Evolutionary conservation across 192 early-diverging fungal species (phyloP).

Genomic region (Geranomyces variabilis): DNA sequence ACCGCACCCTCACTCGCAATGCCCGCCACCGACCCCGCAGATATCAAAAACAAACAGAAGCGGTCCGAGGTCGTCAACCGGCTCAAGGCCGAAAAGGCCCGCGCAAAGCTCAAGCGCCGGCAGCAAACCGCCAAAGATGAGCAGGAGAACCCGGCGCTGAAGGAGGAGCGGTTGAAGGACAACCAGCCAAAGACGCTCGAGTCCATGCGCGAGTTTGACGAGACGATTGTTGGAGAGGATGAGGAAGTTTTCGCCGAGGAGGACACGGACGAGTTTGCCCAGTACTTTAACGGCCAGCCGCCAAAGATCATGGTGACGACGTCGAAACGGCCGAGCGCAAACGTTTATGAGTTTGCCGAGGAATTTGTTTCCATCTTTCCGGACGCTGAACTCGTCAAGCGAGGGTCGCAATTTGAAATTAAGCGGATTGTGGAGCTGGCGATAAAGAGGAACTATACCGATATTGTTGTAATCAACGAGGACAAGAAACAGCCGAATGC

Average conservation of each 20-base stretch:
- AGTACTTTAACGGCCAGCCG: conserved; percentile 83
- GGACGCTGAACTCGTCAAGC: conserved; percentile 83
- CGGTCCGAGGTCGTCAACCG: conserved; percentile 79
- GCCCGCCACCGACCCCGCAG: conserved; percentile 25
- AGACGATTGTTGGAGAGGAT: conserved; percentile 74
- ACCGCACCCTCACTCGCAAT: conserved; percentile 2
- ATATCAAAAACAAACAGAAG: conserved; percentile 55
- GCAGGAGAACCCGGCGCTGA: conserved; percentile 78
- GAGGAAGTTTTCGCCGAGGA: conserved; percentile 55
- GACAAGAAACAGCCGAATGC: conserved; percentile 89
- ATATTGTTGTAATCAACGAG: conserved; percentile 92
- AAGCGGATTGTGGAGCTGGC: conserved; percentile 91
- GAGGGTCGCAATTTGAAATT: conserved; percentile 84
- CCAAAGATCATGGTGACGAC: conserved; percentile 97
- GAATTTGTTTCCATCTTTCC: conserved; percentile 92
- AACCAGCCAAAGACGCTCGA: conserved; percentile 95
- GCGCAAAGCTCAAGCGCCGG: conserved; percentile 74
- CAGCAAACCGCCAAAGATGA: conserved; percentile 78
- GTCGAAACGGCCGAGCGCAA: conserved; percentile 54
- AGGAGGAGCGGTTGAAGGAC: conserved; percentile 81
- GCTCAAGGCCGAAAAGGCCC: conserved; percentile 73
- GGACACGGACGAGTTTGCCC: conserved; percentile 67
- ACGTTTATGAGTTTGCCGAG: conserved; percentile 81
- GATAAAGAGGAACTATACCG: conserved; percentile 87
- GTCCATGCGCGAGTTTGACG: conserved; percentile 89